Percentiles rank a stretch among this genome's conserved stretches.
phyloP scores from a whole-genome alignment of 202 grass and related monocot genomes.

The Saccharum hybrid region DNA sequence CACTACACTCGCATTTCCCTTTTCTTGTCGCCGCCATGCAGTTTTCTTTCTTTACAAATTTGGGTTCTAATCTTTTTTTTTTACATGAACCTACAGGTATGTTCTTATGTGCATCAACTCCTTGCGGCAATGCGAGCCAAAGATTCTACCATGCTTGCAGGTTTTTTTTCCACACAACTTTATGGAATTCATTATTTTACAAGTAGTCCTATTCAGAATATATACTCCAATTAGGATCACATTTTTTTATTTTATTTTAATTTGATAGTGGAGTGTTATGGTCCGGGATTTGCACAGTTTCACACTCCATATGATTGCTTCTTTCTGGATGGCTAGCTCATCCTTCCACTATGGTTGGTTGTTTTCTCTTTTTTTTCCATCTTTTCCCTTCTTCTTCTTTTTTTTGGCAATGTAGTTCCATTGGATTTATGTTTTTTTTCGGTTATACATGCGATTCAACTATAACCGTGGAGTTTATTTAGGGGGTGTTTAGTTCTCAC shows the following conservation, averaged over 20 bases:
- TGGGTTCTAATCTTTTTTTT: constrained; percentile 28
- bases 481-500: too few species aligned
- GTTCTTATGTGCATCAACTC: constrained; percentile 75
- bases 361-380: background rate
- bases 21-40: background rate
- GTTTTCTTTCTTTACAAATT: background rate
- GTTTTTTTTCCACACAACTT: constrained; percentile 25
- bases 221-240: background rate
- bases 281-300: constrained; percentile 15
- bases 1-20: background rate
- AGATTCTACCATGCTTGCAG: constrained; percentile 70
- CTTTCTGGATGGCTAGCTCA: constrained; percentile 37
- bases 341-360: background rate
- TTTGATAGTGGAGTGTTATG: constrained; percentile 41
- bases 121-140: constrained; percentile 57
- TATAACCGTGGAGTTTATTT: background rate
- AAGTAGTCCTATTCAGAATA: background rate
- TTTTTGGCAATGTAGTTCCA: background rate
- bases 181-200: background rate
- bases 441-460: background rate
- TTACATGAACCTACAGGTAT: constrained; percentile 50
- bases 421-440: background rate
- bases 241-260: background rate
- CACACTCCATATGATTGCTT: constrained; percentile 35
- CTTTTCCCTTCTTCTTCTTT: background rate